Evolutionary conservation across 2,329 filamentous ascomycete genomes (phyloP), one percentile per base, ranked within the genome.

Genomic region (Ceratocystis ficicola): DNA sequence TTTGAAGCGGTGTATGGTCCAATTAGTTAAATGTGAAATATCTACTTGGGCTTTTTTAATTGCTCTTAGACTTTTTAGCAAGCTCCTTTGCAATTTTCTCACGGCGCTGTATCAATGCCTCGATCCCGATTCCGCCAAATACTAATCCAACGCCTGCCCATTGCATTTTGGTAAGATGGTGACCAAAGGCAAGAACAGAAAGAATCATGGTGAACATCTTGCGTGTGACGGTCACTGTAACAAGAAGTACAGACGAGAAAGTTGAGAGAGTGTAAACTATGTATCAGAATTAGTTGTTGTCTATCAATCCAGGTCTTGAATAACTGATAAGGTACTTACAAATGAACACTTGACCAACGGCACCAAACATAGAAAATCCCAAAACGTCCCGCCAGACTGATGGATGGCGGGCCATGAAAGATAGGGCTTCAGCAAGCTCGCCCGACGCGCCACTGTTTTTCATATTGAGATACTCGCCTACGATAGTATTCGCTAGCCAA

Each of bases 181-280:
- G 94, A 32, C 94, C 94, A 74, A 97, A 99, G 77, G 90, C 91
- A 68, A 97, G 80, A 32, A 99, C 94, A 65, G 90, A 96, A 63
- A 97, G 81, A 68, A 97, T 90, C 94, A 99, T 99, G 70, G 93
- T 97, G 74, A 97, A 83, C 94, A 99, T 99, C 79, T 99, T 99
- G 73, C 94, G 83, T 59, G 94, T 99, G 59, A 99, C 94, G 1
- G 91, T 99, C 2, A 99, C 92, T 3, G 94, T 97, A 55, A 97
- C 93, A 62, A 99, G 84, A 63, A 97, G 82, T 62, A 99, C 83
- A 8, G 88, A 94, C 8, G 89, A 94, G 77, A 97, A 99, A 62
- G 89, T 90, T 15, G 91, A 88, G 5, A 99, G 83, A 0, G 94
- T 97, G 77, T 95, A 92, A 80, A 96, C 85, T 86, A 6, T 12